phyloP scores from a whole-genome alignment of 176 grass and related monocot genomes.

The Phragmites australis region DNA sequence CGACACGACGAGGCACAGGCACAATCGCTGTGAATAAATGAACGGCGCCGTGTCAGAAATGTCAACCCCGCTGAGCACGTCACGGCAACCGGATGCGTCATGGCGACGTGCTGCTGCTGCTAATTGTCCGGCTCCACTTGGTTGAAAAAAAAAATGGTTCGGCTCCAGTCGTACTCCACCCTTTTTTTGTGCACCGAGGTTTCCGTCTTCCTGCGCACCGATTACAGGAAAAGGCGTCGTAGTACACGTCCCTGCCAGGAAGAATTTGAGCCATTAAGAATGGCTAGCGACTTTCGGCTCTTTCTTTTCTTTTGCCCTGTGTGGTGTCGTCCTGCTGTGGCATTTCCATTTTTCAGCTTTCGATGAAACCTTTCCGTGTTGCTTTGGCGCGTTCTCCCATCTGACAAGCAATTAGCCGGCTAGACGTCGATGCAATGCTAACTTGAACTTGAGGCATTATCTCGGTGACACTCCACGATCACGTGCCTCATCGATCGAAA shows the following conservation, averaged over 20 bases:
- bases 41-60: not conserved
- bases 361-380: not conserved
- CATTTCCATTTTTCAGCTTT: not conserved
- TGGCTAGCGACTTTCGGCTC: not conserved
- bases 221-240: not conserved
- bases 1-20: not conserved
- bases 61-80: not conserved
- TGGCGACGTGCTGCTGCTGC: not conserved
- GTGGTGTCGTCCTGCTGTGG: not conserved
- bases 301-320: not conserved
- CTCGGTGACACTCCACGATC: not conserved
- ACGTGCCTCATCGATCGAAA: not conserved
- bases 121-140: too few relatives aligned
- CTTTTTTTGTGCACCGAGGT: not conserved
- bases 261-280: not conserved
- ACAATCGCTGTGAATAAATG: not conserved
- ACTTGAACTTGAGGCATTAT: not conserved
- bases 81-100: conserved; percentile 5
- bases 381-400: not conserved
- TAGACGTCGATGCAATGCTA: not conserved
- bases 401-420: not conserved
- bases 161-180: not conserved
- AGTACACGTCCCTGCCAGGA: conserved; percentile 15
- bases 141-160: too few relatives aligned
- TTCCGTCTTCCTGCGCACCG: not conserved